Base-by-base conservation (phyloP, 2,329 filamentous ascomycete genomes). In the Alternaria burnsii region DNA sequence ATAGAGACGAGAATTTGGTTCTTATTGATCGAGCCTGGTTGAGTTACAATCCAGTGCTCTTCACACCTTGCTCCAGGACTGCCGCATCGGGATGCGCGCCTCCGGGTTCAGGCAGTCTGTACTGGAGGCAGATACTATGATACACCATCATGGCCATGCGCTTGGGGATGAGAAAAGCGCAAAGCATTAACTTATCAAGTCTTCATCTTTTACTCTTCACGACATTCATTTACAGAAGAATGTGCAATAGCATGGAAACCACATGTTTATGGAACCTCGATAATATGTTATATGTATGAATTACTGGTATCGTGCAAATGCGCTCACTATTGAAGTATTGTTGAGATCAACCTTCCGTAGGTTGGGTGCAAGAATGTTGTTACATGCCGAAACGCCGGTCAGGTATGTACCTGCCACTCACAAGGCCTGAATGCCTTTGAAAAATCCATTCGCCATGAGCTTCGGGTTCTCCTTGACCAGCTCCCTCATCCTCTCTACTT, bases 401-500 rank as follows among this genome's bases (percentile, higher is more conserved):
- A 9, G n/a, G 14, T 47, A 26, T 18, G 14, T 34, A n/a, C 18
- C 12, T 26, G 30, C 14, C 3, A 22, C 22, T 16, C 14, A 84
- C 72, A 84, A 68, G 18, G 81, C 82, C 71, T 82, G 81, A 16
- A 86, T 78, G 38, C 78, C 79, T 70, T 90, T 84, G 73, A 94
- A 94, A 74, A 94, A 94, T 0, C 83, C 84, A 74, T 88, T 90
- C 30, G 77, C 79, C 75, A 84, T 79, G 69, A 90, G 72, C 73
- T 87, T 88, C 70, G 89, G 84, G 75, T 97, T 91, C 2, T 82
- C 86, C 68, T 85, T 86, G 4, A 98, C 92, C 70, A 98, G 79
- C 70, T 94, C 91, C 76, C 87, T 90, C 86, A 98, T 88, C 69
- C 88, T 86, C 64, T 85, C 83, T 8, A 94, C 87, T 83, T 95